Conservation (phyloP, 768 basidiomycete species). For the Roridomyces roridus region DNA sequence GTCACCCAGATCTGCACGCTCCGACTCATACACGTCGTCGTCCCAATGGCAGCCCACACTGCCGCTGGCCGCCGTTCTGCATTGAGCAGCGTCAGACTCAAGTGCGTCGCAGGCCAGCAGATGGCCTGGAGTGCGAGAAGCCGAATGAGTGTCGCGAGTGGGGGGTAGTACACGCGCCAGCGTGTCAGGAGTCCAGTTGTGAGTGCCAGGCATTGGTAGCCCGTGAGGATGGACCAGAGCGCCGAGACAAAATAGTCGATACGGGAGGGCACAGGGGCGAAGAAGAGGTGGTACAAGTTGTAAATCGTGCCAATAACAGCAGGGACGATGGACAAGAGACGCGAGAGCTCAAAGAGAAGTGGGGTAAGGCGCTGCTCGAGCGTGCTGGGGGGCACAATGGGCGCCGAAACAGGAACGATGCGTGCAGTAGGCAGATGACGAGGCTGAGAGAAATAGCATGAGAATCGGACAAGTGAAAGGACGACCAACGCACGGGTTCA, state of each 20-base stretch:
- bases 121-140: constrained; percentile 93
- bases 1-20: constrained; percentile 96
- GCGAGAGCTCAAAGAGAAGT: constrained; percentile 72
- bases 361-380: constrained; percentile 56
- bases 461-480: constrained; percentile 1
- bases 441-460: constrained; percentile 44
- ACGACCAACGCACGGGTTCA: constrained; percentile 61
- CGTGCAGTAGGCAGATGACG: constrained; percentile 75
- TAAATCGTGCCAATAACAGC: constrained; percentile 69
- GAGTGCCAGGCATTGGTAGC: constrained; percentile 85
- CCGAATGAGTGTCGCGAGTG: constrained; percentile 87
- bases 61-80: constrained; percentile 76
- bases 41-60: constrained; percentile 90
- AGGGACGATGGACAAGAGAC: constrained; percentile 75
- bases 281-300: constrained; percentile 61
- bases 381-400: constrained; percentile 54
- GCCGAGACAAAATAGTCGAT: constrained; percentile 72
- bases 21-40: constrained; percentile 83
- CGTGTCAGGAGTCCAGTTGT: constrained; percentile 89
- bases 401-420: constrained; percentile 54
- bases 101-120: constrained; percentile 93
- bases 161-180: constrained; percentile 92
- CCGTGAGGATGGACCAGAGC: constrained; percentile 85
- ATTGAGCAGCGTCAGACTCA: constrained; percentile 80
- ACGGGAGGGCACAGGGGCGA: constrained; percentile 48